A percentile compares a stretch with the other conserved stretches of the same genome.
phyloP scores from a whole-genome alignment of 179 eudicot genomes.

The Carnegiea gigantea region DNA sequence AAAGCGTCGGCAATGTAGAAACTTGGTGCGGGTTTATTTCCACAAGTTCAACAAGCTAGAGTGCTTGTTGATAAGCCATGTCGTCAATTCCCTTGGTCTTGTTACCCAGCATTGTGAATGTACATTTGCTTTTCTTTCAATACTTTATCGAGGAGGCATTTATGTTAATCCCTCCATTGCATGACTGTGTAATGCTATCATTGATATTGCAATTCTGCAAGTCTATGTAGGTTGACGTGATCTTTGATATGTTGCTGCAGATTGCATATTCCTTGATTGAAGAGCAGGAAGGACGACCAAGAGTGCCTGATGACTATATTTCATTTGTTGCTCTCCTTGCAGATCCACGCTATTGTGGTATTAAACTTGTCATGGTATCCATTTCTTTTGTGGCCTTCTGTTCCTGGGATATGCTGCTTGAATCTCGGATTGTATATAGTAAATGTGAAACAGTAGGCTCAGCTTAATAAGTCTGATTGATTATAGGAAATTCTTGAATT shows the following conservation, averaged over 20 bases:
- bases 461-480: background rate
- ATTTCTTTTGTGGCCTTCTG: constrained; percentile 33
- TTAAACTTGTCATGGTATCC: constrained; percentile 40
- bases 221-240: constrained; percentile 9
- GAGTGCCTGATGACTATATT: constrained; percentile 67
- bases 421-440: constrained; percentile 7
- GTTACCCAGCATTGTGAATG: constrained; percentile 6
- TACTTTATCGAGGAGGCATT: background rate
- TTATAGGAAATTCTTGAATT: background rate
- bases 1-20: background rate
- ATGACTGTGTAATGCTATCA: background rate
- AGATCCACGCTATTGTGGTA: constrained; percentile 94
- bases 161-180: constrained; percentile 11
- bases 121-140: constrained; percentile 1
- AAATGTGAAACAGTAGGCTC: constrained; percentile 9
- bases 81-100: background rate
- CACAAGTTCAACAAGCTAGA: background rate
- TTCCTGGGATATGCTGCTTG: constrained; percentile 27
- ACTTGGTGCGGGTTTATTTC: background rate
- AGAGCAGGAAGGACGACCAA: constrained; percentile 75
- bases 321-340: constrained; percentile 96
- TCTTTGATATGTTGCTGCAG: constrained; percentile 34
- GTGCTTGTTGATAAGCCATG: background rate
- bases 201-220: background rate
- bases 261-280: constrained; percentile 85